Evolutionary conservation across 257 asterid species (phyloP).

Genomic region (Solanum lignicaule): DNA sequence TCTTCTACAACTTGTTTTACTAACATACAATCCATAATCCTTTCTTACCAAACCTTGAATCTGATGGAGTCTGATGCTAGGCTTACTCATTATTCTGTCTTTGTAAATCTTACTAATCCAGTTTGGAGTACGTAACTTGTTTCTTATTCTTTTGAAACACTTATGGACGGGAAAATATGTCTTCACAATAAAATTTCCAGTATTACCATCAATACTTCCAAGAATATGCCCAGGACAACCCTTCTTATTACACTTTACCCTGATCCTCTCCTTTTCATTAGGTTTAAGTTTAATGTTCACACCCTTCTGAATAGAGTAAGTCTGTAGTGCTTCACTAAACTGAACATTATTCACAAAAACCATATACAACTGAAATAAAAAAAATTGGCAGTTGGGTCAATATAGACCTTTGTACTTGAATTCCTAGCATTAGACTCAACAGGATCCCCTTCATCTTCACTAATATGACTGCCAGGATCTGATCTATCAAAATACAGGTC

Average conservation of each 20-base stretch:
- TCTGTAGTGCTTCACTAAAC: neutral
- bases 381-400: neutral
- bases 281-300: neutral
- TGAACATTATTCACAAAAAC: neutral
- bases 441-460: neutral
- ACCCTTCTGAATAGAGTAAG: neutral
- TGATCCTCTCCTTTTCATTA: neutral
- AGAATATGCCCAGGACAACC: constrained; percentile 10
- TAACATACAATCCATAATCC: neutral
- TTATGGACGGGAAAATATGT: neutral
- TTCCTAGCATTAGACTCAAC: neutral
- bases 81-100: neutral
- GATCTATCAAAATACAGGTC: neutral
- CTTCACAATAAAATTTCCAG: neutral
- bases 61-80: neutral
- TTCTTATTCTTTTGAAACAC: neutral
- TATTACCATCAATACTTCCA: neutral
- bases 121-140: neutral
- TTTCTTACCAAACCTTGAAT: neutral
- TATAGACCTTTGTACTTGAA: neutral
- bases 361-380: neutral
- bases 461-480: neutral
- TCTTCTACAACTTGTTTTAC: neutral
- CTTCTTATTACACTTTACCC: neutral
- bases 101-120: neutral